Evolutionary conservation across 108 stramenopile genomes (phyloP).

Genomic region (Nitzschia palea): DNA sequence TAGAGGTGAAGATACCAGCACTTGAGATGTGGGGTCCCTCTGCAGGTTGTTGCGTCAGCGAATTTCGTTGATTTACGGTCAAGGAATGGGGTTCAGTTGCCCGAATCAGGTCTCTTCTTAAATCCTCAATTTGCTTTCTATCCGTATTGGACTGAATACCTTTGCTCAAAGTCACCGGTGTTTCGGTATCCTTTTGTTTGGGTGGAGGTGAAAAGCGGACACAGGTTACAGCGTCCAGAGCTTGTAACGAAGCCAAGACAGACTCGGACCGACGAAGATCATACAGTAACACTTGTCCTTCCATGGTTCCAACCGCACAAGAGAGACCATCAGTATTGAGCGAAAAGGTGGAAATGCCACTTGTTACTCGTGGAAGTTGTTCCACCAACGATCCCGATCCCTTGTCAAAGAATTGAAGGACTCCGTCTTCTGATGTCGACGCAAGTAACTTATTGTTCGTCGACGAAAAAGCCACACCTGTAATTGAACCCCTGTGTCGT

Average conservation of each 20-base stretch:
- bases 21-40: too few relatives aligned
- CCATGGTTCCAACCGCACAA: conserved; percentile 37
- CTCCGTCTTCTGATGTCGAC: conserved; percentile 30
- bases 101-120: neutral
- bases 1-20: too few relatives aligned
- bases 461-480: conserved; percentile 41
- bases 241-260: conserved; percentile 11
- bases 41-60: too few relatives aligned
- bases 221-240: conserved; percentile 10
- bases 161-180: neutral
- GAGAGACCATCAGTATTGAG: conserved; percentile 32
- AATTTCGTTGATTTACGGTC: too few relatives aligned
- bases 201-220: conserved; percentile 37
- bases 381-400: conserved; percentile 18
- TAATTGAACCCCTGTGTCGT: conserved; percentile 22
- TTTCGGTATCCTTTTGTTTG: neutral
- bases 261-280: conserved; percentile 24
- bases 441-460: conserved; percentile 25
- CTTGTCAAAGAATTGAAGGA: conserved; percentile 29
- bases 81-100: too few relatives aligned
- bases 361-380: neutral
- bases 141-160: neutral
- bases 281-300: conserved; percentile 32
- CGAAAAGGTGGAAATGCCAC: conserved; percentile 16
- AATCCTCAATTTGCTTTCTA: neutral